Evolutionary conservation across 306 rosid species (phyloP).

Genomic region (Prunus fruticosa): DNA sequence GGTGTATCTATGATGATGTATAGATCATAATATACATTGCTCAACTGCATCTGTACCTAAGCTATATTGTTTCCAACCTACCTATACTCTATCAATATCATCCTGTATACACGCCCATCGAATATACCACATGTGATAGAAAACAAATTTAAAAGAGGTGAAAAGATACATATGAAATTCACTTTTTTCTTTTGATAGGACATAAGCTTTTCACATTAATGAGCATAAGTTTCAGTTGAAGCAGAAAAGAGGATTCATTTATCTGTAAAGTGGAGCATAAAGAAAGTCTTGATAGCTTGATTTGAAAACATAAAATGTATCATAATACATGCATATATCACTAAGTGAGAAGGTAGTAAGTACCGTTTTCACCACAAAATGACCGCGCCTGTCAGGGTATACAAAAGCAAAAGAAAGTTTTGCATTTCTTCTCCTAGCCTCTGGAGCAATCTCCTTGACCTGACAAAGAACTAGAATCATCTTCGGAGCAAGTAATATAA

Average conservation of each 20-base stretch:
- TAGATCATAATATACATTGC: not conserved
- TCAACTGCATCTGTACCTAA: not conserved
- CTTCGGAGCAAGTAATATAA: not conserved
- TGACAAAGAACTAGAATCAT: constrained; percentile 30
- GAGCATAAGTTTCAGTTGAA: not conserved
- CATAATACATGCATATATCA: not conserved
- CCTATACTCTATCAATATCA: not conserved
- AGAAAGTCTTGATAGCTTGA: not conserved
- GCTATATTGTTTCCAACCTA: not conserved
- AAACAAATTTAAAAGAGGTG: not conserved
- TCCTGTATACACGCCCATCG: not conserved
- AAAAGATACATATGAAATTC: not conserved
- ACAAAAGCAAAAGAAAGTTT: constrained; percentile 92
- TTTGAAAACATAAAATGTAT: not conserved
- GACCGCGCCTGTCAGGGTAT: constrained; percentile 88
- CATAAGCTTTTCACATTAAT: not conserved
- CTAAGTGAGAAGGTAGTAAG: not conserved
- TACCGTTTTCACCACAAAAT: constrained; percentile 78
- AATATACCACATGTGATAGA: not conserved
- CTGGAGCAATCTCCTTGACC: constrained; percentile 97
- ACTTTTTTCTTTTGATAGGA: not conserved
- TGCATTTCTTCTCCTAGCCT: constrained; percentile 88
- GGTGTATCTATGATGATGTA: not conserved
- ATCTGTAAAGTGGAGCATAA: not conserved
- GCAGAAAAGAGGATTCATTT: not conserved